These are phyloP conservation scores for Trichoderma simmonsii DNA, from an alignment of 2,329 filamentous ascomycete species.

Conservation along the genomic window DNA sequence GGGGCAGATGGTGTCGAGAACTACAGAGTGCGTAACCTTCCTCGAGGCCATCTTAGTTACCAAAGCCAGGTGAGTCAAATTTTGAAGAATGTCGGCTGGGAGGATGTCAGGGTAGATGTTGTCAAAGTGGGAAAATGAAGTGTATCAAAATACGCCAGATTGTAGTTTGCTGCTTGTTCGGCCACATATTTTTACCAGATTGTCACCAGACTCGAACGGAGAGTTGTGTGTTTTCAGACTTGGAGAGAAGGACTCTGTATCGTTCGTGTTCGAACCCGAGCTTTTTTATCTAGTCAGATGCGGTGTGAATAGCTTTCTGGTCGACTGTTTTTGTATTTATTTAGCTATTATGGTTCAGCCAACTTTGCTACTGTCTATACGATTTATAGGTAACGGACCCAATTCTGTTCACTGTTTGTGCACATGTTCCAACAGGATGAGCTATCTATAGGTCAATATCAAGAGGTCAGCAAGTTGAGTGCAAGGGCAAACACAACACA, in stretches of 20 bases:
- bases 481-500: neutral
- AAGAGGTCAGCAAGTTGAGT: neutral
- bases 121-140: constrained; percentile 27
- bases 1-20: constrained; percentile 67
- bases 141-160: neutral
- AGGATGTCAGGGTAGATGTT: constrained; percentile 52
- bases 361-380: neutral
- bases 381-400: neutral
- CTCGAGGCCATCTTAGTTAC: constrained; percentile 69
- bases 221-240: neutral
- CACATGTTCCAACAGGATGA: neutral
- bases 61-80: constrained; percentile 64
- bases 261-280: neutral
- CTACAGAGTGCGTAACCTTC: constrained; percentile 61
- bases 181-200: neutral
- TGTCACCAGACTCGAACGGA: neutral
- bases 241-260: neutral
- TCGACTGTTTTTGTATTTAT: neutral
- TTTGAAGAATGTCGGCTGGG: constrained; percentile 64
- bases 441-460: neutral
- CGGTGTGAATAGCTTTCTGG: neutral
- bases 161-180: constrained; percentile 1
- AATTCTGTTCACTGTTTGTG: neutral
- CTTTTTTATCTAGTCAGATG: neutral
- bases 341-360: constrained; percentile 6